Evolutionary conservation across 495 filamentous ascomycete genomes (phyloP), one percentile per base, ranked within the genome.

Genomic region (Xylaria venustula): DNA sequence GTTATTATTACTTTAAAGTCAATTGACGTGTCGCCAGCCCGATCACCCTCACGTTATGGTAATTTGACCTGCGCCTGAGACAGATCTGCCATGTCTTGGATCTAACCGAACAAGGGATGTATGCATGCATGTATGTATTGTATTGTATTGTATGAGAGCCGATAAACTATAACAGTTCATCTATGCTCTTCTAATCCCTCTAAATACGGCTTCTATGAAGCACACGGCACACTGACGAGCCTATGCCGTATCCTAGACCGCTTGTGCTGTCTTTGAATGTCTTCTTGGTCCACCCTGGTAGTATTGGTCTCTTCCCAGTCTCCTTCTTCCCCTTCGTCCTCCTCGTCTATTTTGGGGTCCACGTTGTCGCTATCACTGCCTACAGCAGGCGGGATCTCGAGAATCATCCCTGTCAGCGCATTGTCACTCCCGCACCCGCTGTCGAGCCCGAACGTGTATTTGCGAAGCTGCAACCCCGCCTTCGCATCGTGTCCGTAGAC

Each of bases 401-500:
- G 82, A 4, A 97, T 78, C 58, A 94, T 64, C n/a, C 90, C 93
- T 2, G 89, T 90, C 58, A 97, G 68, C 55, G 81, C 78, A 0
- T 85, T 87, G 7, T 90, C 92, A 54, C 85, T 83, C 9, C 90
- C 84, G 68, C 93, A 97, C 1, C 87, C 88, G 0, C 86, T 86
- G 70, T 98, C 94, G 20, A 98, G 77, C 1, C 94, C 94, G 68
- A 91, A 91, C 42, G 87, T 88, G 70, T 92, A 95, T 30, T 62
- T 58, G 3, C 71, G 70, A 7, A 90, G 72, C 41, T 88, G 85
- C 17, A 96, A 80, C 0, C 90, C 90, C 0, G 75, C 71, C 41
- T 85, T 85, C 40, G 90, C 83, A 71, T 98, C 90, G 69, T 98
- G 94, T 3, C 93, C 94, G 69, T 97, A 98, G 48, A 94, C 84